These are phyloP conservation scores for Bipolaris victoriae DNA, from an alignment of 2,329 filamentous ascomycete species.

Conservation along the genomic window DNA sequence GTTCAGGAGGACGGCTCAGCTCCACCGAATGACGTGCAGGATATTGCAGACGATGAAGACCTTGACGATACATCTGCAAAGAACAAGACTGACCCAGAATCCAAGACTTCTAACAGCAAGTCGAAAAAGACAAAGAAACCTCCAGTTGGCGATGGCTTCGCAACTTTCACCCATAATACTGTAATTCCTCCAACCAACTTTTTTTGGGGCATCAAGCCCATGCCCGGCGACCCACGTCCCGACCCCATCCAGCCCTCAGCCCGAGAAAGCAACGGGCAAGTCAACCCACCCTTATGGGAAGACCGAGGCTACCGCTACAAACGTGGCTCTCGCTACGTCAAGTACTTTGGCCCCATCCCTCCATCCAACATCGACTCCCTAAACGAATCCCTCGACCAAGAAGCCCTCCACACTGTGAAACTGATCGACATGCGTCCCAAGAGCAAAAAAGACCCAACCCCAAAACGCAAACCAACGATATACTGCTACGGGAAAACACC, in stretches of 20 bases:
- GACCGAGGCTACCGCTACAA: constrained; percentile 33
- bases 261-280: constrained; percentile 27
- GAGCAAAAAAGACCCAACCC: constrained; percentile 15
- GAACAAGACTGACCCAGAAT: background rate
- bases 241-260: constrained; percentile 25
- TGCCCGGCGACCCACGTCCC: constrained; percentile 20
- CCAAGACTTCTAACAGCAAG: background rate
- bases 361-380: constrained; percentile 7
- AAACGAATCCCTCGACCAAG: constrained; percentile 24
- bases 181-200: constrained; percentile 4
- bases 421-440: constrained; percentile 41
- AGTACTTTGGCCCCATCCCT: constrained; percentile 16
- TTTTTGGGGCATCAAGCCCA: constrained; percentile 32
- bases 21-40: background rate
- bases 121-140: constrained; percentile 9
- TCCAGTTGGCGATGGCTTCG: constrained; percentile 18
- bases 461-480: constrained; percentile 19
- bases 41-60: background rate
- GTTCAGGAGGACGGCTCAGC: too few species aligned
- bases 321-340: constrained; percentile 20
- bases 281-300: constrained; percentile 35
- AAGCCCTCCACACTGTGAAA: constrained; percentile 25
- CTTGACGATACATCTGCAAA: background rate
- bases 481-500: constrained; percentile 30
- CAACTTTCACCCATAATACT: background rate